These are phyloP conservation scores for Fusarium sp. DNA, from an alignment of 2,329 filamentous ascomycete genomes.

Conservation along the genomic window DNA sequence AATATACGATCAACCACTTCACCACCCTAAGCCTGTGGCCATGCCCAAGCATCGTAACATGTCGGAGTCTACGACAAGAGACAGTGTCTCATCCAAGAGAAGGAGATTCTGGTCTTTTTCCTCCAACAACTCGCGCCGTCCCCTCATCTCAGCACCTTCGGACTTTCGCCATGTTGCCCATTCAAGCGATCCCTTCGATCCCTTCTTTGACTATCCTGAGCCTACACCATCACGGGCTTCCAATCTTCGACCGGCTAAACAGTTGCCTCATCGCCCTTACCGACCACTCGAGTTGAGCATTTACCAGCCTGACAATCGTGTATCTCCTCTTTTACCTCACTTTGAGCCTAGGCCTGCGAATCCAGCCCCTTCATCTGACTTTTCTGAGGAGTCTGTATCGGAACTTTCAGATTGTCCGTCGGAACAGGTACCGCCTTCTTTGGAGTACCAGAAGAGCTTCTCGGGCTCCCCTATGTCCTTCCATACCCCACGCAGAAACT, in stretches of 20 bases:
- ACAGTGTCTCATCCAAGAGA: slow-evolving; percentile 58
- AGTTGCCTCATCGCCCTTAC: slow-evolving; percentile 53
- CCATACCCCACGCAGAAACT: slow-evolving; percentile 62
- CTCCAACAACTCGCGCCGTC: slow-evolving; percentile 59
- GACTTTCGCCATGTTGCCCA: slow-evolving; percentile 70
- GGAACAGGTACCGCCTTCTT: slow-evolving; percentile 47
- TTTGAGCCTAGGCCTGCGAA: slow-evolving; percentile 57
- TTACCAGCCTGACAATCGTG: slow-evolving; percentile 53
- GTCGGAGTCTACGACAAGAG: slow-evolving; percentile 49
- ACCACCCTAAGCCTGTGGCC: slow-evolving; percentile 46
- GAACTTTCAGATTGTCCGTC: slow-evolving; percentile 41
- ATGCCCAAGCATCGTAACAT: slow-evolving; percentile 36
- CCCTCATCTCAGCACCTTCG: slow-evolving; percentile 67
- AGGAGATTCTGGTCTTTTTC: slow-evolving; percentile 59
- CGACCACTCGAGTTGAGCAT: slow-evolving; percentile 69
- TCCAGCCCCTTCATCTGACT: slow-evolving; percentile 48
- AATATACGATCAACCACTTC: slow-evolving; percentile 46
- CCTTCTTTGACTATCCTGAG: slow-evolving; percentile 47
- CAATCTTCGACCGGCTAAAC: slow-evolving; percentile 41
- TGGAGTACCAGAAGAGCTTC: slow-evolving; percentile 57
- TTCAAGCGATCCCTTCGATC: slow-evolving; percentile 46
- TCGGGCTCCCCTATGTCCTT: slow-evolving; percentile 63
- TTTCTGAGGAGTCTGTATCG: slow-evolving; percentile 47
- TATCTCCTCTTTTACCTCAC: slow-evolving; percentile 68
- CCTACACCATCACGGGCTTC: slow-evolving; percentile 37